Evolutionary conservation across 202 grass and related monocot genomes (phyloP).

Genomic region (Brachypodium distachyon): DNA sequence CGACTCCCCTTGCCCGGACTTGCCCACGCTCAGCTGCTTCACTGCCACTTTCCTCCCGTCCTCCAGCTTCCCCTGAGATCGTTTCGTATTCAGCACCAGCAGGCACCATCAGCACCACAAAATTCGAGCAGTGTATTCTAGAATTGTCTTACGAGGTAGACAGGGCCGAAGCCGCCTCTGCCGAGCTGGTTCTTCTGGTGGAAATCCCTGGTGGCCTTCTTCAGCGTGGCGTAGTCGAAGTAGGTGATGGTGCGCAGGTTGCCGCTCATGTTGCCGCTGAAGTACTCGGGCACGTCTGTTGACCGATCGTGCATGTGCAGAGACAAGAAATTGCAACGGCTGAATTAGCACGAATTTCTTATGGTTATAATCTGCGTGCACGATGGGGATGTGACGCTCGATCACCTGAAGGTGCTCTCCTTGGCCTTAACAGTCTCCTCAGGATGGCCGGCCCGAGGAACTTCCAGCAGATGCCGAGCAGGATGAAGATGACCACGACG

Average conservation of each 20-base stretch:
- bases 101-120: not conserved
- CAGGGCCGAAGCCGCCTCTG: conserved; percentile 47
- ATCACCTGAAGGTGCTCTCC: conserved; percentile 29
- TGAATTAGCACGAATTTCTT: no score
- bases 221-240: conserved; percentile 48
- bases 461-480: conserved; percentile 41
- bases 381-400: no score
- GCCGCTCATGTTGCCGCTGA: conserved; percentile 59
- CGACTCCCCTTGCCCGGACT: conserved; percentile 56
- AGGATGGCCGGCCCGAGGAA: conserved; percentile 21
- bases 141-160: conserved; percentile 28
- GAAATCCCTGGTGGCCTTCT: conserved; percentile 53
- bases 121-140: not conserved
- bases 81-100: no score
- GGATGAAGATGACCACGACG: conserved; percentile 15
- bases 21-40: conserved; percentile 66
- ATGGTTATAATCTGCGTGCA: not conserved
- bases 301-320: not conserved
- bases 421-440: conserved; percentile 28
- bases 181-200: conserved; percentile 52
- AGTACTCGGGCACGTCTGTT: conserved; percentile 38
- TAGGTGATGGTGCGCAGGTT: conserved; percentile 55
- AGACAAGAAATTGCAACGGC: not conserved
- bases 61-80: conserved; percentile 47
- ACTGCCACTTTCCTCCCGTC: conserved; percentile 56